Conservation (phyloP, 1,284 basidiomycete genomes). For the Cryptococcus amylolentus region DNA sequence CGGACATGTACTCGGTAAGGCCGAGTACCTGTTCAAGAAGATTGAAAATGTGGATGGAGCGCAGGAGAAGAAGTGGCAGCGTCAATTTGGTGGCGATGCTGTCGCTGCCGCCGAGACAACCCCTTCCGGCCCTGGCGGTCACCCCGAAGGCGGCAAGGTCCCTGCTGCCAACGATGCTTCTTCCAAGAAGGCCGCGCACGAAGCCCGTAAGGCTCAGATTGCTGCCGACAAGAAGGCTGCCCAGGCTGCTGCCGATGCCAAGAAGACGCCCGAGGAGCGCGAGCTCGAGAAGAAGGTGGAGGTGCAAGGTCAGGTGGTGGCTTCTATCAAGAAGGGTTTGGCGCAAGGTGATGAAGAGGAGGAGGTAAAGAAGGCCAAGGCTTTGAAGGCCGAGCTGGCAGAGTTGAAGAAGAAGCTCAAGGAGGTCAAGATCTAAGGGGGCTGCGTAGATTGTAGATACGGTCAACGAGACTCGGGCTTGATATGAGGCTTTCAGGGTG, state of each 20-base stretch:
- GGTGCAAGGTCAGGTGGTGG: conserved; percentile 68
- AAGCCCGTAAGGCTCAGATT: conserved; percentile 20
- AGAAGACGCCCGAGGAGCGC: conserved; percentile 50
- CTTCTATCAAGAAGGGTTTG: conserved; percentile 64
- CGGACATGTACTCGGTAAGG: conserved; percentile 80
- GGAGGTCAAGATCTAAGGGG: conserved; percentile 13
- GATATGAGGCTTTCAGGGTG: background rate
- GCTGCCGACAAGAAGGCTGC: conserved; percentile 37
- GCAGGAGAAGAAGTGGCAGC: conserved; percentile 78
- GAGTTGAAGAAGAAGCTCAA: conserved; percentile 49
- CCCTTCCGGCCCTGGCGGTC: conserved; percentile 34
- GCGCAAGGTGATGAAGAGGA: conserved; percentile 52
- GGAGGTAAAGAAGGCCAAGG: conserved; percentile 56
- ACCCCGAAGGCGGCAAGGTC: conserved; percentile 38
- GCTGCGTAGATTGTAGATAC: background rate
- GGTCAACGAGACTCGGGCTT: background rate
- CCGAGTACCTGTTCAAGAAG: conserved; percentile 87
- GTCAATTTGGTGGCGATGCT: conserved; percentile 69
- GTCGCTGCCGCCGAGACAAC: conserved; percentile 31
- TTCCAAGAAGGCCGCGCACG: conserved; percentile 38
- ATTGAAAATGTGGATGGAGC: conserved; percentile 68
- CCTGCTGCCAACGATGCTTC: conserved; percentile 27
- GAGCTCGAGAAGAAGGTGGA: conserved; percentile 60
- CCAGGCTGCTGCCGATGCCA: conserved; percentile 33
- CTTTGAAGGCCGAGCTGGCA: conserved; percentile 64